Evolutionary conservation across 805 yeast genomes (phyloP).

Genomic region (Ogataea henricii): DNA sequence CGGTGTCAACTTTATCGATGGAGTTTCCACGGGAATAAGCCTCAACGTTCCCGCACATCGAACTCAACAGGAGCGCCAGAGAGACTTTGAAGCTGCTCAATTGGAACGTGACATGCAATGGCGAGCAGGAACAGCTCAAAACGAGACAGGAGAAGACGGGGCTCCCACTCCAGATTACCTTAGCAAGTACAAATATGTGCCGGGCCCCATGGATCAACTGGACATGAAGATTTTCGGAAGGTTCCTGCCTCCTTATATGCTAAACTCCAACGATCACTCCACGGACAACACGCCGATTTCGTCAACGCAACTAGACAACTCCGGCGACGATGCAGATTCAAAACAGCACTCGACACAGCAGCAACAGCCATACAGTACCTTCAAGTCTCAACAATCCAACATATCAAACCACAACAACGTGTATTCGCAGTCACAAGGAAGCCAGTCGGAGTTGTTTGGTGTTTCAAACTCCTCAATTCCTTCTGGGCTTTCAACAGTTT

Average conservation of each 20-base stretch:
- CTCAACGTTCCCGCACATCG: constrained; percentile 26
- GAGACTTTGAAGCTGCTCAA: constrained; percentile 7
- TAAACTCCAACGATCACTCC: constrained; percentile 33
- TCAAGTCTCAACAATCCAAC: no score
- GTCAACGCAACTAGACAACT: neutral
- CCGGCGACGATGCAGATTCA: neutral
- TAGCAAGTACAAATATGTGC: constrained; percentile 49
- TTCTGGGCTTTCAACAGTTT: constrained; percentile 35
- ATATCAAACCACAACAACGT: neutral
- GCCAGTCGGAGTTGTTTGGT: constrained; percentile 18
- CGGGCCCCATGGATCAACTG: constrained; percentile 82
- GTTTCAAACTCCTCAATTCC: constrained; percentile 28
- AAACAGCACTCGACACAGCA: constrained; percentile 1
- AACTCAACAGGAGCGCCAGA: constrained; percentile 1
- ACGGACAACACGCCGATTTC: constrained; percentile 17
- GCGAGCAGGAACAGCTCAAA: neutral
- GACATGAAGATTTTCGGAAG: constrained; percentile 86
- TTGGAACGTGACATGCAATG: neutral
- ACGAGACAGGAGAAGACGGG: neutral
- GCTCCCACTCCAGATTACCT: constrained; percentile 1
- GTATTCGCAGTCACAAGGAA: neutral
- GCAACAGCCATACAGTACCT: constrained; percentile 2
- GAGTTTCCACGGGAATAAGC: constrained; percentile 36
- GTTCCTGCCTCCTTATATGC: constrained; percentile 83
- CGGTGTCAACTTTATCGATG: constrained; percentile 39